A percentile compares a stretch with the other conserved stretches of the same genome.
These are phyloP conservation scores for Verticillium tricorpus DNA, from an alignment of 2,329 filamentous ascomycete genomes.

Conservation along the genomic window DNA sequence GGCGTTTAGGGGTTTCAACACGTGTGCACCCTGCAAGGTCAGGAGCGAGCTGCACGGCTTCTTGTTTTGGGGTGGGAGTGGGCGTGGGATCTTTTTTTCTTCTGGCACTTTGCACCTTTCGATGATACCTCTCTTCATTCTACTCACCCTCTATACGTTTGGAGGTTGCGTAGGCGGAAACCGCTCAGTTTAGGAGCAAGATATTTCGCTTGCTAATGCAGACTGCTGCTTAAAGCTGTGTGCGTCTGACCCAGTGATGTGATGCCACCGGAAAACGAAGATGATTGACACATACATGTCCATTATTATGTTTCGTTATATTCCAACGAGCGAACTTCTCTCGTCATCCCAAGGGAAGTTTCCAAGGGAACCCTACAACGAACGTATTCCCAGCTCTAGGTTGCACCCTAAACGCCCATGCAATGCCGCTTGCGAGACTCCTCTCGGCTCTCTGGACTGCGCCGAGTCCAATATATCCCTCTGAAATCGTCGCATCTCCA, in stretches of 20 bases:
- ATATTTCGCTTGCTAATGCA: too few species aligned
- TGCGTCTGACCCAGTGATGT: too few species aligned
- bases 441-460: not conserved
- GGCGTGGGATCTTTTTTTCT: too few species aligned
- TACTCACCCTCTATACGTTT: too few species aligned
- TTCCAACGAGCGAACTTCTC: not conserved
- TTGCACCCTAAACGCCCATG: not conserved
- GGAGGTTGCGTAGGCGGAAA: too few species aligned
- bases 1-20: not conserved
- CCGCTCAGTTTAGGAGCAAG: too few species aligned
- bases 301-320: not conserved
- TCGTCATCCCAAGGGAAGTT: not conserved
- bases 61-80: too few species aligned
- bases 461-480: not conserved
- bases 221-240: too few species aligned
- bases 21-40: not conserved
- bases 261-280: not conserved
- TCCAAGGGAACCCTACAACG: not conserved
- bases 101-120: too few species aligned
- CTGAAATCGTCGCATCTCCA: not conserved
- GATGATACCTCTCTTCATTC: too few species aligned
- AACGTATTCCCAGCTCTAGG: not conserved
- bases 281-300: too few species aligned
- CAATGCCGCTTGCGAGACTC: not conserved
- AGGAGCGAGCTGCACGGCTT: too few species aligned